Base-by-base conservation (phyloP, 345 rosid species). In the Pseudoturritis turrita region DNA sequence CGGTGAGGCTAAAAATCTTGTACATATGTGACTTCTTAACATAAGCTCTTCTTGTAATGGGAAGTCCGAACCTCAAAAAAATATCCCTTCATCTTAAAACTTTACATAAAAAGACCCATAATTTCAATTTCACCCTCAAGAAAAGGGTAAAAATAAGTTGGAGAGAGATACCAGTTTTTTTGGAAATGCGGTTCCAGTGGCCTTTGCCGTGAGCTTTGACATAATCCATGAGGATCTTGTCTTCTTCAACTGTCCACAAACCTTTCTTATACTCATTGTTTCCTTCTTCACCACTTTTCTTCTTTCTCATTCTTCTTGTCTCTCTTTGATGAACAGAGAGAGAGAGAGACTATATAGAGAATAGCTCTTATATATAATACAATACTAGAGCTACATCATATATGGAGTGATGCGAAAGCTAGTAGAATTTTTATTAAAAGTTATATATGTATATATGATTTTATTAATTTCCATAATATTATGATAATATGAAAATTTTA, bases 211-310 rank as follows among this genome's bases (percentile, higher is more conserved):
- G 79, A 33, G 57, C 23, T 36, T 76, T 66, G 4, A 85, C 78
- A 37, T 79, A 77, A n/a, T 75, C 86, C 29, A 41, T 50, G 52
- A 83, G 86, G 21, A 81, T 39, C 73, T 63, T 72, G 77, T 83
- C 85, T 76, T 83, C 89, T 65, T 85, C 86, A 14, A 55, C 77
- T 17, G 85, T 75, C 89, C 86, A 85, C 25, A 81, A 76, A 51
- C 89, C 83, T 63, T 79, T 79, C 80, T 79, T 83, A 65, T 79
- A 76, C 23, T 65, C 74, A 28, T 19, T 62, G 12, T 37, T 77
- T 10, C 40, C 36, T 4, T 63, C 75, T 35, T 62, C 76, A 25
- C 25, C 71, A 14, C 12, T 39, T 45, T 19, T 43, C 65, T 18
- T 46, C 44, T 47, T 64, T 47, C 55, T 46, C 69, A 64, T 64